Percentiles rank a stretch among this genome's conserved stretches.
These are phyloP conservation scores for Chloranthus sessilifolius DNA, from an alignment of 164 flowering plant species.

Conservation along the genomic window DNA sequence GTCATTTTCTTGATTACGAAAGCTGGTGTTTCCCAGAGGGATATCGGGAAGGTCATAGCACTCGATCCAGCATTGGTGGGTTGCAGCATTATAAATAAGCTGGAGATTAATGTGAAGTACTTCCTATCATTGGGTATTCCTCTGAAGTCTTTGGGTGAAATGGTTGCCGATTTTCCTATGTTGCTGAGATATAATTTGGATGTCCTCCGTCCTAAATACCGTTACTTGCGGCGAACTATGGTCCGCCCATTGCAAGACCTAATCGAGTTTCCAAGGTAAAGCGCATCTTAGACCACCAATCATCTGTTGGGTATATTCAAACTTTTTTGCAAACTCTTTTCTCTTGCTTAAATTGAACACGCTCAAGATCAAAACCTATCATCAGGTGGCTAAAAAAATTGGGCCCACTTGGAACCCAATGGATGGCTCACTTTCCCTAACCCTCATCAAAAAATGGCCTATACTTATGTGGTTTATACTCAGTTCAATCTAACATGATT, in stretches of 20 bases:
- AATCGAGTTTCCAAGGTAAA: slow-evolving; percentile 90
- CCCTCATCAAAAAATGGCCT: too few species aligned
- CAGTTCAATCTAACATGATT: too few species aligned
- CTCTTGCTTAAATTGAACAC: too few species aligned
- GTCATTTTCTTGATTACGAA: slow-evolving; percentile 81
- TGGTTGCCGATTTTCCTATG: slow-evolving; percentile 91
- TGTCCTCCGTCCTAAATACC: slow-evolving; percentile 80
- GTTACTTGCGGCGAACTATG: slow-evolving; percentile 78
- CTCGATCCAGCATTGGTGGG: slow-evolving; percentile 88
- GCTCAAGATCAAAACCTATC: too few species aligned
- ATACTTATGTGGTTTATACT: too few species aligned
- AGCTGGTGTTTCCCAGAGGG: slow-evolving; percentile 63
- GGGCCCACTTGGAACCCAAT: too few species aligned
- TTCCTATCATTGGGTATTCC: slow-evolving; percentile 80
- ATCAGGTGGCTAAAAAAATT: too few species aligned
- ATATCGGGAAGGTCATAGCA: slow-evolving; percentile 85
- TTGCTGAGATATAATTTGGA: slow-evolving; percentile 75
- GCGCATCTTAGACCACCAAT: neutral
- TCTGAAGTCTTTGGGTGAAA: slow-evolving; percentile 51
- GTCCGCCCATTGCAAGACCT: slow-evolving; percentile 77
- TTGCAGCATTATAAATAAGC: slow-evolving; percentile 65
- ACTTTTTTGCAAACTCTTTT: too few species aligned
- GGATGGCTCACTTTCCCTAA: too few species aligned
- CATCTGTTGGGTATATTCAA: too few species aligned
- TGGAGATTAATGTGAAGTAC: slow-evolving; percentile 75